phyloP scores from a whole-genome alignment of 2,329 filamentous ascomycete genomes.

The Fusarium buxicola region DNA sequence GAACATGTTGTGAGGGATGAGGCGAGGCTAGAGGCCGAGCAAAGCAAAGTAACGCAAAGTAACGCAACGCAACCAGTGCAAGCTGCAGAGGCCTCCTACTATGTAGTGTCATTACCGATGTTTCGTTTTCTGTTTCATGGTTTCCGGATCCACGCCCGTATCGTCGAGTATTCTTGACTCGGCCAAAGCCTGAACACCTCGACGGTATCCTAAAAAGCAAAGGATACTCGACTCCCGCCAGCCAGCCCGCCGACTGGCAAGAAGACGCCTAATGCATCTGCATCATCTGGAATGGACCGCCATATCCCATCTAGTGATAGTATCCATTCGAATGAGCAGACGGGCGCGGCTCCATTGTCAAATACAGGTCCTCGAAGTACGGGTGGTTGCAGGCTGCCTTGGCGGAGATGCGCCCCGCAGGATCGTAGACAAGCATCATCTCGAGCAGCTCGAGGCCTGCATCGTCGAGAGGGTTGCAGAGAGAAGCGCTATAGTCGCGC shows the following conservation, averaged over 20 bases:
- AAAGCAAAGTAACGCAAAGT: slow-evolving; percentile 14
- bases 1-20: slow-evolving; percentile 1
- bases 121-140: slow-evolving; percentile 8
- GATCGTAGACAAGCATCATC: slow-evolving; percentile 85
- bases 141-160: slow-evolving; percentile 14
- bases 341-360: slow-evolving; percentile 46
- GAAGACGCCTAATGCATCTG: slow-evolving; percentile 31
- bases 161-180: slow-evolving; percentile 5
- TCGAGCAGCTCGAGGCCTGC: slow-evolving; percentile 75
- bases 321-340: slow-evolving; percentile 50
- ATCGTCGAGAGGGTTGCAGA: slow-evolving; percentile 80
- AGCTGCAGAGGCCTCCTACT: slow-evolving; percentile 11
- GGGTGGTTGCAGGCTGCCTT: slow-evolving; percentile 88
- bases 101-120: neutral
- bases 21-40: slow-evolving; percentile 5
- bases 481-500: slow-evolving; percentile 71
- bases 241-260: slow-evolving; percentile 3
- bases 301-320: slow-evolving; percentile 51
- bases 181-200: slow-evolving; percentile 10
- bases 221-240: slow-evolving; percentile 22
- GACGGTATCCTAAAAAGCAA: slow-evolving; percentile 24
- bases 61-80: slow-evolving; percentile 14
- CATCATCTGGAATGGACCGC: slow-evolving; percentile 39
- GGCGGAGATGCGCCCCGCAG: slow-evolving; percentile 86
- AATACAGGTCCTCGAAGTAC: slow-evolving; percentile 75